phyloP scores from a whole-genome alignment of 73 alveolate species.

The Tetrahymena thermophila region DNA sequence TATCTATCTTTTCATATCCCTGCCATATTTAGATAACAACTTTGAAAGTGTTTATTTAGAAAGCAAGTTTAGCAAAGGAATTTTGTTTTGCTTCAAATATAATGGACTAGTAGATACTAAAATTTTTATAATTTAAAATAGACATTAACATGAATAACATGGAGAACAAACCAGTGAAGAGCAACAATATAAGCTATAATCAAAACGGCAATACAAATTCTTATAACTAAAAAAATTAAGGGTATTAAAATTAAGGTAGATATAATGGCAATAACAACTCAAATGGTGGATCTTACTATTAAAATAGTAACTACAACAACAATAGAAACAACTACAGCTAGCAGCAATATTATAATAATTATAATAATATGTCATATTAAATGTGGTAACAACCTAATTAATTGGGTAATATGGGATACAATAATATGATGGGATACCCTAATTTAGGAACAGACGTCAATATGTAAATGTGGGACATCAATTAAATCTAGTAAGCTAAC shows the following conservation, averaged over 20 bases:
- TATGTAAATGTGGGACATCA: neutral
- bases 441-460: neutral
- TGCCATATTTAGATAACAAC: no score
- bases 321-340: neutral
- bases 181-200: neutral
- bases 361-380: neutral
- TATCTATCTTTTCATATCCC: no score
- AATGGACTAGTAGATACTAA: neutral
- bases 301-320: neutral
- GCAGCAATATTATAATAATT: neutral
- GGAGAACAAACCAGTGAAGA: neutral
- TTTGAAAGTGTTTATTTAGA: no score
- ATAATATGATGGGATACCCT: neutral
- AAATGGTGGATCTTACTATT: neutral
- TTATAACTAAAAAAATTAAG: neutral
- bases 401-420: neutral
- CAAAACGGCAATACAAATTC: neutral
- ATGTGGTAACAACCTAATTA: neutral
- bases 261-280: neutral
- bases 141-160: neutral
- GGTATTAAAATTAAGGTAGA: neutral
- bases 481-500: neutral
- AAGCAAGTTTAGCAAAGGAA: neutral
- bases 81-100: no score
- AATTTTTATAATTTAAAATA: neutral